Base-by-base conservation (phyloP, 2,329 filamentous ascomycete genomes). In the Fusarium haematococcum region DNA sequence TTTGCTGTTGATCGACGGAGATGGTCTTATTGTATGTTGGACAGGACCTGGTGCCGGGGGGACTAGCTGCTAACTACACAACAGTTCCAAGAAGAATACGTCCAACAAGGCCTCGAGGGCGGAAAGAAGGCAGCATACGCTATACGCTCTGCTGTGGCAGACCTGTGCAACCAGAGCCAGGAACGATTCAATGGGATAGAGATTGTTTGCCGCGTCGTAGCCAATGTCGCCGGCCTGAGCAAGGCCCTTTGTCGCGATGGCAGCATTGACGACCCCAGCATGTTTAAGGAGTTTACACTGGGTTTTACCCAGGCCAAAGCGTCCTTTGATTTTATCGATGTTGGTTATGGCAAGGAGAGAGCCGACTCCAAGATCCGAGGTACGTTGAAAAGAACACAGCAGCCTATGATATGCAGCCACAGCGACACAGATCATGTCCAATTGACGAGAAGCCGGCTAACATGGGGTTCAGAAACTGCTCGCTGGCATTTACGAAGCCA, bases 281-380 rank as follows among this genome's bases (percentile, higher is more conserved):
- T 86, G 45, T 81, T 92, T 27, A 86, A 84, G 67, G 86, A 91
- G 59, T 93, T 92, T 81, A 85, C 86, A 30, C 77, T 86, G 68
- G 91, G 88, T 41, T 92, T 92, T 82, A 91, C 87, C 58, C 89
- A 90, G 79, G 86, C 85, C 68, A 87, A 87, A 72, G 85, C 88
- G 11, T 87, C 86, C 13, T 91, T 92, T 82, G 89, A 92, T 79
- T 92, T 91, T 82, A 83, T 92, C 67, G 90, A 92, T 77, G 86
- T 92, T 63, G 90, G 90, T 37, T 82, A 86, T 74, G 87, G 87
- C 52, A 91, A 90, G 78, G 89, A 91, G 75, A 84, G 88, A 59
- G 87, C 88, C 9, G 88, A 90, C 77, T 86, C 86, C 56, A 92
- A 92, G 80, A 88, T 92, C 73, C 88, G 86, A 85, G 89, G 89